Evolutionary conservation across 225 moss, liverwort and hornwort genomes (phyloP), one percentile per base, ranked within the genome.

Genomic region (Pseudisothecium myosuroides): DNA sequence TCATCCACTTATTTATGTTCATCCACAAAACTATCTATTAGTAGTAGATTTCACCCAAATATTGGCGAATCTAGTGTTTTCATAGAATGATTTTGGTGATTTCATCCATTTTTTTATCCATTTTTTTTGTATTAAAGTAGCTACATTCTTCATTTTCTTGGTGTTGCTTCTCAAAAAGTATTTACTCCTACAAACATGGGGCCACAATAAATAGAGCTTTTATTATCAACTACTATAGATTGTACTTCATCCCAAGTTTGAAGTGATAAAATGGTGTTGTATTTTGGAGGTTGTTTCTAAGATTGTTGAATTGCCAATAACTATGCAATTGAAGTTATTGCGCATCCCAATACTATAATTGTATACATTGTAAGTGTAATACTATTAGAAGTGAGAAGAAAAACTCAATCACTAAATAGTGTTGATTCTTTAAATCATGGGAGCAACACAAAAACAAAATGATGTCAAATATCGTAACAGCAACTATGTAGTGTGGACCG

Each of bases 371-470:
- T 45, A 43, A 72, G 3, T 72, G 43, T 43, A 45, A 41, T 14
- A 26, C 15, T 8, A 26, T 26, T 71, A 14, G 41, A 41, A 71
- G 0, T 8, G 41, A n/a, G 7, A 68, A 68, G 7, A n/a, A 69
- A 69, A 14, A 8, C 2, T 39, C 2, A 0, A 71, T 15, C 26
- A 41, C 2, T 14, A 2, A 28, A 4, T 29, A 45, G 4, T 18
- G 3, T 17, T 1, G 1, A 28, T 31, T 49, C 18, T 0, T 17
- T 10, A 74, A 47, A 45, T 29, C 17, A 45, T 2, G 0, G 0
- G 18, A 74, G 6, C 6, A 74, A 47, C 2, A 18, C 17, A 6
- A n/a, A 18, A 45, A 10, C 0, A 0, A 18, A 47, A 4, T 29
- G 0, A 17, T 6, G 2, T 47, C 47, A 47, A 47, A 31, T 47